These are phyloP conservation scores for Diaporthe australafricana DNA, from an alignment of 2,329 filamentous ascomycete genomes.

Conservation along the genomic window DNA sequence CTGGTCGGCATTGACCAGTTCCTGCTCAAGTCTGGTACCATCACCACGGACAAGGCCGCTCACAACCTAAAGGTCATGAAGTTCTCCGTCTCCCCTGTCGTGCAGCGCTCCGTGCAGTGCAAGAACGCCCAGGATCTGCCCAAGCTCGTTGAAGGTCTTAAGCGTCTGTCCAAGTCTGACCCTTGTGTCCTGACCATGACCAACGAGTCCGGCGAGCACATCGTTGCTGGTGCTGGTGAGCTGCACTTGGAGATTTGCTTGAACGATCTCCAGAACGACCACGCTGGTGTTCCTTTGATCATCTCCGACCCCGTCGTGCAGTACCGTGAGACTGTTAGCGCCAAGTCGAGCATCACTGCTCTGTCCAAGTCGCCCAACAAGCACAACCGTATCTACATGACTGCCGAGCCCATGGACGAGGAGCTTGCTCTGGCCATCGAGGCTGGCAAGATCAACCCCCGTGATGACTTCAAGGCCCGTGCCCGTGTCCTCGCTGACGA, in stretches of 20 bases:
- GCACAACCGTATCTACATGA: constrained; percentile 99
- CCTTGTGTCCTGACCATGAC: constrained; percentile 95
- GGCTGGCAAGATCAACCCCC: constrained; percentile 88
- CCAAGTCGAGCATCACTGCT: constrained; percentile 90
- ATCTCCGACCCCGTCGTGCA: constrained; percentile 98
- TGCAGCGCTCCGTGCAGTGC: constrained; percentile 98
- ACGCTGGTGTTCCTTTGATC: constrained; percentile 97
- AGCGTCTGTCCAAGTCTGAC: constrained; percentile 99
- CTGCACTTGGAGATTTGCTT: constrained; percentile 99
- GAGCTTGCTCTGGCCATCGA: constrained; percentile 93
- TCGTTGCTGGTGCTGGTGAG: constrained; percentile 99
- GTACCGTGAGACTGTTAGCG: constrained; percentile 95
- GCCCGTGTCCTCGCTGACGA: constrained; percentile 97
- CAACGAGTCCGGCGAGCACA: constrained; percentile 94
- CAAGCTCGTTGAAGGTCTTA: constrained; percentile 99
- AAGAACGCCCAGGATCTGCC: constrained; percentile 99
- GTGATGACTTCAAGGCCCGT: constrained; percentile 99
- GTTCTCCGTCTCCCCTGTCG: constrained; percentile 99
- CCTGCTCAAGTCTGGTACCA: constrained; percentile 99
- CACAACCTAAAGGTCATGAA: constrained; percentile 99
- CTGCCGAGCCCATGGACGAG: constrained; percentile 90
- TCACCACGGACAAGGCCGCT: constrained; percentile 95
- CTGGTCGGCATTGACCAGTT: constrained; percentile 99
- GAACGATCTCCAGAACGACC: constrained; percentile 99
- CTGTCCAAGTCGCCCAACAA: constrained; percentile 99